Conservation (phyloP, 176 grass and related monocot genomes). For the Oropetium thomaeum region DNA sequence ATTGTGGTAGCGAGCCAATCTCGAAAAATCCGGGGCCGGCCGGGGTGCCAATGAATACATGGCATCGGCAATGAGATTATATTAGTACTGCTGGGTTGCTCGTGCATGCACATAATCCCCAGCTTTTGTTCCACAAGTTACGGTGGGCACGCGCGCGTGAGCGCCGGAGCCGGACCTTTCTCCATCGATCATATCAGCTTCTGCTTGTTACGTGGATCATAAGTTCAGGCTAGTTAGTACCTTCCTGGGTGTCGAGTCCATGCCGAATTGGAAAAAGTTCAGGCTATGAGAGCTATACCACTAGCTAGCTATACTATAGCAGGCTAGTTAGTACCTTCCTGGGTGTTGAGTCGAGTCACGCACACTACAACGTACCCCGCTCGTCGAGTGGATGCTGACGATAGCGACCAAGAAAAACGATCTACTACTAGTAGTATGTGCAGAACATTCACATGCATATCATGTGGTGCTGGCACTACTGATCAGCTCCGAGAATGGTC, state of each 20-base stretch:
- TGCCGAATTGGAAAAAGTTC: no score
- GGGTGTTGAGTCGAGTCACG: not conserved
- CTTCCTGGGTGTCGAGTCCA: no score
- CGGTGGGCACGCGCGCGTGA: constrained; percentile 38
- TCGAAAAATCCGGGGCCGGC: constrained; percentile 26
- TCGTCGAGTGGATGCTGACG: constrained; percentile 17
- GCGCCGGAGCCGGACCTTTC: not conserved
- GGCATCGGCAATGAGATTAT: constrained; percentile 4
- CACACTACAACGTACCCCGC: not conserved
- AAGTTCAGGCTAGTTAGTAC: constrained; percentile 9
- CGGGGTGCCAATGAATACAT: constrained; percentile 22
- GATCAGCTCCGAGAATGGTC: not conserved
- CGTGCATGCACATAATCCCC: constrained; percentile 22
- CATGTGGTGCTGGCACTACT: not conserved
- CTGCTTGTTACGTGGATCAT: not conserved
- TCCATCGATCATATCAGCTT: no score
- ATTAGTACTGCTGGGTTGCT: no score
- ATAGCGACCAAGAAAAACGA: not conserved
- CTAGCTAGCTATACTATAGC: not conserved
- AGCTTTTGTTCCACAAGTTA: constrained; percentile 65
- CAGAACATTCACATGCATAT: not conserved
- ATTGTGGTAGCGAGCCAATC: constrained; percentile 50
- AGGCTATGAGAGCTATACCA: constrained; percentile 7
- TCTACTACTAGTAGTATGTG: no score
- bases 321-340: not conserved